These are phyloP conservation scores for Fusarium marasasianum DNA, from an alignment of 2,329 filamentous ascomycete species.

Conservation along the genomic window DNA sequence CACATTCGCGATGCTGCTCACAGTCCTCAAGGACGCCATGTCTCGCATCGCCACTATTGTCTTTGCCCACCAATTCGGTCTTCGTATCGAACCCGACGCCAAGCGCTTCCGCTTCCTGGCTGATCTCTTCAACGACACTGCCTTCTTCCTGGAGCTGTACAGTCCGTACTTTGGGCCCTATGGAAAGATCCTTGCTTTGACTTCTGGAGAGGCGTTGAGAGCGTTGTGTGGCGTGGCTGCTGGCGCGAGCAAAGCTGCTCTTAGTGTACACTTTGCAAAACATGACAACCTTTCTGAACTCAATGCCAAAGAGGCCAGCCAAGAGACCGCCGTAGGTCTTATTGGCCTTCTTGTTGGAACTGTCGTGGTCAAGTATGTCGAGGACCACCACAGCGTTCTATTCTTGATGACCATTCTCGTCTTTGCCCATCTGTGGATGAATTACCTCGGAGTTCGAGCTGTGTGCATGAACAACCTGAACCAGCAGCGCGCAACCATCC, in stretches of 20 bases:
- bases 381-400: constrained; percentile 78
- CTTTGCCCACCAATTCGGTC: constrained; percentile 84
- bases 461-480: constrained; percentile 89
- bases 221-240: constrained; percentile 88
- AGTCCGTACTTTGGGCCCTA: constrained; percentile 74
- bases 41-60: constrained; percentile 85
- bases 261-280: constrained; percentile 91
- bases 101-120: constrained; percentile 89
- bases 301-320: constrained; percentile 93
- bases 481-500: constrained; percentile 82
- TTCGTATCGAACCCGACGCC: constrained; percentile 87
- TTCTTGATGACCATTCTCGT: constrained; percentile 76
- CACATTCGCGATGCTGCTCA: constrained; percentile 82
- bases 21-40: constrained; percentile 82
- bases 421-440: constrained; percentile 80
- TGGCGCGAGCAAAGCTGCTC: constrained; percentile 86
- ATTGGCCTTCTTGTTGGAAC: constrained; percentile 88
- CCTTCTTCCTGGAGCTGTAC: constrained; percentile 85
- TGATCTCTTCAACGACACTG: constrained; percentile 87
- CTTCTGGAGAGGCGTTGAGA: constrained; percentile 60
- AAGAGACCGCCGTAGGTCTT: constrained; percentile 92
- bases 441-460: constrained; percentile 84
- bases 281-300: constrained; percentile 90
- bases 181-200: constrained; percentile 61
- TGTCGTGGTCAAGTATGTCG: constrained; percentile 79